Conservation (phyloP, 371 early-diverging fungal genomes). For the Coemansia sp. region DNA sequence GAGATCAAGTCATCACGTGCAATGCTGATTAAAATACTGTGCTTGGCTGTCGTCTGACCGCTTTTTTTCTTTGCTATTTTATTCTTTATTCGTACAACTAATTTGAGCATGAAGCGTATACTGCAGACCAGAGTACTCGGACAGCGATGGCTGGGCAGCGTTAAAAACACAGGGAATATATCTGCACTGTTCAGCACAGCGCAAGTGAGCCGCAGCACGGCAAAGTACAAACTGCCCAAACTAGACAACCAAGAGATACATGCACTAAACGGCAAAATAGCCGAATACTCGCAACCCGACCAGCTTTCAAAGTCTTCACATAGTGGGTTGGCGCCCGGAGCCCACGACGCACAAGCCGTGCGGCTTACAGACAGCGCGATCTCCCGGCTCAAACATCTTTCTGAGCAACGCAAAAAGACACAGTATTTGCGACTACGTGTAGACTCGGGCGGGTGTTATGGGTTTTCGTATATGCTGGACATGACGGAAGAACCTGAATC, state of each 20-base stretch:
- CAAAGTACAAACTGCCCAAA: slow-evolving; percentile 37
- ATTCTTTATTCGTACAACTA: too few relatives aligned
- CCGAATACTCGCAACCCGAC: slow-evolving; percentile 11
- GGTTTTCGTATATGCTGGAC: slow-evolving; percentile 90
- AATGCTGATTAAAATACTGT: background rate
- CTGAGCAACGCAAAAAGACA: slow-evolving; percentile 41
- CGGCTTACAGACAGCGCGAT: slow-evolving; percentile 44
- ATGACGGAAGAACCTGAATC: slow-evolving; percentile 65
- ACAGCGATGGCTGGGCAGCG: background rate
- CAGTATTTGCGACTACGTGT: slow-evolving; percentile 73
- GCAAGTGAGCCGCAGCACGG: background rate
- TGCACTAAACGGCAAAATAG: slow-evolving; percentile 22
- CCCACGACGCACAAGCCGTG: slow-evolving; percentile 19
- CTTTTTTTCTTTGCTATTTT: background rate
- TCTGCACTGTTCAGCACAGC: background rate
- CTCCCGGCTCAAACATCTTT: slow-evolving; percentile 36
- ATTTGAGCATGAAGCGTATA: background rate
- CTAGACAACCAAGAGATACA: slow-evolving; percentile 16
- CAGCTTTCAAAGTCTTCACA: background rate
- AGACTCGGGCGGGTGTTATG: slow-evolving; percentile 95
- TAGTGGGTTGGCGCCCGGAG: background rate
- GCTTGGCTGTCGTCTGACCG: background rate
- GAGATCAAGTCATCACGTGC: background rate
- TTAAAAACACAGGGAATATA: background rate
- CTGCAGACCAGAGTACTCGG: background rate